Conservation (phyloP, 768 basidiomycete genomes). For the Naganishia kalamii region DNA sequence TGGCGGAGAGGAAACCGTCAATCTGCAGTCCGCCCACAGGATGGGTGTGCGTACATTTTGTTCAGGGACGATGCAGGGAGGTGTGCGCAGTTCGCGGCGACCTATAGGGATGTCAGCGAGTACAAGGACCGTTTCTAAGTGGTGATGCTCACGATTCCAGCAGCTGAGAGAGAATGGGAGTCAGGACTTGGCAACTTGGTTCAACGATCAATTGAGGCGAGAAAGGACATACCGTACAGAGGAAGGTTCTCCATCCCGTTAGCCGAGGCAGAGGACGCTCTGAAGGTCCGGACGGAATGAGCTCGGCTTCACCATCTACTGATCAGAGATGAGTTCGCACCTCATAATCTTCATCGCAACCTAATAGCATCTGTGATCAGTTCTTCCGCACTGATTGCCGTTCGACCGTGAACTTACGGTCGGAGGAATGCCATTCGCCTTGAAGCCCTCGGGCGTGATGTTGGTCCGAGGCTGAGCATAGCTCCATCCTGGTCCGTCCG, state of each 20-base stretch:
- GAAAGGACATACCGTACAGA: neutral
- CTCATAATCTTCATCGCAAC: conserved; percentile 1
- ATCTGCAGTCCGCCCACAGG: too few species aligned
- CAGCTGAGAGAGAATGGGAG: neutral
- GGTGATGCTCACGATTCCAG: neutral
- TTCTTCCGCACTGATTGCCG: neutral
- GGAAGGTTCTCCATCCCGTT: conserved; percentile 1
- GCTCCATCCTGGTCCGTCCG: neutral
- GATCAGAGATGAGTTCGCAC: too few species aligned
- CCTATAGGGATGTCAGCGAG: neutral
- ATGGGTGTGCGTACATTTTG: neutral
- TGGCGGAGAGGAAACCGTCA: neutral
- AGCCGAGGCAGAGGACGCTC: neutral
- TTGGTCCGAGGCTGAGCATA: neutral
- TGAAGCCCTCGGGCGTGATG: neutral
- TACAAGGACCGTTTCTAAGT: neutral
- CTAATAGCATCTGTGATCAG: neutral
- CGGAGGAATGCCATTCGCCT: neutral
- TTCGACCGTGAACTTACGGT: neutral
- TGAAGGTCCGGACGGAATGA: neutral
- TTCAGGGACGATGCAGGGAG: neutral
- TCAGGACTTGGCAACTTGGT: too few species aligned
- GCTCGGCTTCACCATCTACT: neutral
- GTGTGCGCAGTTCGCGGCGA: neutral
- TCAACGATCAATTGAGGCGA: too few species aligned